Evolutionary conservation across 306 rosid genomes (phyloP), one percentile per base, ranked within the genome.

Genomic region (Cucurbita maxima): DNA sequence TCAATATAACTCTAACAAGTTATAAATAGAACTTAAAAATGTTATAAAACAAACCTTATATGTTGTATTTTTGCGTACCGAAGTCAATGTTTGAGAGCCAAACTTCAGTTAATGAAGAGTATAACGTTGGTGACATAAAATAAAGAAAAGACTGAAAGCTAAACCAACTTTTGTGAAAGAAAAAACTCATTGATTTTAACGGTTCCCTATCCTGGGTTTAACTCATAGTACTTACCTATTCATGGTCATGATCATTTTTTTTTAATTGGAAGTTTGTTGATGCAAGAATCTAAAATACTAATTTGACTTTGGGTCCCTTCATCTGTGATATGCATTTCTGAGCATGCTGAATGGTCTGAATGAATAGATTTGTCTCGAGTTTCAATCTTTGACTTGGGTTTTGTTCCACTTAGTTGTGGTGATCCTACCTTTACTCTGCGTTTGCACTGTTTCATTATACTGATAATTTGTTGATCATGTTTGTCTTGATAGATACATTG

Each of bases 401-500:
- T 36, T n/a, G 70, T 9, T 63, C 40, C 11, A 8, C 69, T 62
- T 62, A 25, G 69, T 62, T 38, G 15, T 62, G 47, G 48, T 43
- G 37, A 19, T 18, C 51, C 51, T 66, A 43, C 5, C 53, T 66
- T 68, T 14, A 45, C 13, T 69, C 48, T 47, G 51, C 58, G 8
- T 48, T 48, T 48, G 73, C 55, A 48, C 19, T 48, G 43, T 22
- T 69, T 6, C 6, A 25, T 69, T 25, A 13, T 69, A 69, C 43
- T 47, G 7, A 69, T 22, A 69, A 30, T 47, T 25, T 69, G 73
- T 55, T 44, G 53, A 73, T 53, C 75, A 12, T 75, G 71, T 83
- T 74, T 78, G 1, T 73, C 38, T 83, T 50, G 67, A 59, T 88
- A 90, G 96, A 69, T 90, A 88, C 74, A 10, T 86, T 19, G 89